Evolutionary conservation across 2,329 filamentous ascomycete genomes (phyloP), one percentile per base, ranked within the genome.

Genomic region (Tolypocladium pustulatum): DNA sequence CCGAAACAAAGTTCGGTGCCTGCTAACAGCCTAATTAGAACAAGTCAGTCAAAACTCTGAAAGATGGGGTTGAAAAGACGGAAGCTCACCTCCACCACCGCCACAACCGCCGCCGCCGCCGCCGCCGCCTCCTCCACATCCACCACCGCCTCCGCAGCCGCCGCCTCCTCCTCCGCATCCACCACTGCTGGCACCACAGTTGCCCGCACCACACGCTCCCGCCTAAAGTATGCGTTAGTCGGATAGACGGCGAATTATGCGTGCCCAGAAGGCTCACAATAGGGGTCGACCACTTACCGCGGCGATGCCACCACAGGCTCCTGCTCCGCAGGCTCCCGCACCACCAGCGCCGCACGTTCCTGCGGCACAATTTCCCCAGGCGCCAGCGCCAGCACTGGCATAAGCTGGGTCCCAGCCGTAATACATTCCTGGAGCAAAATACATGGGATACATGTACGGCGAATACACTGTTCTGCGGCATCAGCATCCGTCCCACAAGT

Each of bases 301-400:
- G 4, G 40, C 59, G 2, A 58, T 55, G 10, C 60, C 4, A 12
- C 46, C 59, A 20, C 62, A 63, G 2, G 63, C 61, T n/a, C 61
- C 65, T 9, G 64, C 63, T 3, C 61, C 61, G 12, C 62, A 59
- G 22, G 65, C 75, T 3, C 79, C 78, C 2, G 72, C 72, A 1
- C 74, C 73, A n/a, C 25, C 27, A 13, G 30, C 30, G 8, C 74
- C 74, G 62, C 82, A 85, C 1, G 77, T 82, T 1, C 81, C 82
- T 4, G 68, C 66, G 1, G 71, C 67, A 63, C 65, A 83, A 0
- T 64, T 70, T 0, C 73, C 79, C 36, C 71, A 71, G 15, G 63
- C 68, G 0, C 76, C 77, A 52, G 25, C 75, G 1, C 72, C 70
- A 5, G 66, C 63, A 10, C 64, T 66, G 0, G 69, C 60, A 4